Conservation (phyloP, 2,329 filamentous ascomycete species). For the Paradendryphiella salina region DNA sequence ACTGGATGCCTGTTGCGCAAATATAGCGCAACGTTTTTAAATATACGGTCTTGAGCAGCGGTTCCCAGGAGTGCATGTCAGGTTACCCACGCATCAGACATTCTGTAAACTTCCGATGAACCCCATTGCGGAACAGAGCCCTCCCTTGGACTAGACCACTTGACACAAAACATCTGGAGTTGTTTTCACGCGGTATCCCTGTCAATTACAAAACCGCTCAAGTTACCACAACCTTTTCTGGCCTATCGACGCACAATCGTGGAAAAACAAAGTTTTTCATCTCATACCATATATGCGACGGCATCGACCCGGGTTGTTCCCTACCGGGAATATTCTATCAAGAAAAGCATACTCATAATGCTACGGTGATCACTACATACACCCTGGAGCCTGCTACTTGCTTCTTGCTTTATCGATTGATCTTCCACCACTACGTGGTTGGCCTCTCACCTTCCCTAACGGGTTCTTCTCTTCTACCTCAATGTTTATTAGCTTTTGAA, state of each 20-base stretch:
- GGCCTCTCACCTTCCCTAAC: neutral
- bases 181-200: constrained; percentile 19
- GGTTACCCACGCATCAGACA: constrained; percentile 11
- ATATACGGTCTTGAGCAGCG: too few species aligned
- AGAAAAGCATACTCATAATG: constrained; percentile 17
- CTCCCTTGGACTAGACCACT: constrained; percentile 9
- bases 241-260: constrained; percentile 16
- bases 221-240: constrained; percentile 6
- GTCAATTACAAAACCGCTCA: constrained; percentile 6
- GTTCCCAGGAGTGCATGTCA: neutral
- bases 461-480: neutral
- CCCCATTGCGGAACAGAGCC: constrained; percentile 15
- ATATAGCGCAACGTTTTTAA: too few species aligned
- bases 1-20: too few species aligned
- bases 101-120: neutral
- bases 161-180: constrained; percentile 31
- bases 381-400: neutral
- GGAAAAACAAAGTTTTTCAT: constrained; percentile 20
- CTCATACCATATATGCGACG: constrained; percentile 15
- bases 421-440: constrained; percentile 14
- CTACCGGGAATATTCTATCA: constrained; percentile 13
- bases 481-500: constrained; percentile 4
- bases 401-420: constrained; percentile 3
- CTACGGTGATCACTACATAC: constrained; percentile 9
- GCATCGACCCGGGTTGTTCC: constrained; percentile 10